Percentiles rank a stretch among this genome's conserved stretches.
These are phyloP conservation scores for Macaranga tanarius DNA, from an alignment of 441 rosid species.

Conservation along the genomic window DNA sequence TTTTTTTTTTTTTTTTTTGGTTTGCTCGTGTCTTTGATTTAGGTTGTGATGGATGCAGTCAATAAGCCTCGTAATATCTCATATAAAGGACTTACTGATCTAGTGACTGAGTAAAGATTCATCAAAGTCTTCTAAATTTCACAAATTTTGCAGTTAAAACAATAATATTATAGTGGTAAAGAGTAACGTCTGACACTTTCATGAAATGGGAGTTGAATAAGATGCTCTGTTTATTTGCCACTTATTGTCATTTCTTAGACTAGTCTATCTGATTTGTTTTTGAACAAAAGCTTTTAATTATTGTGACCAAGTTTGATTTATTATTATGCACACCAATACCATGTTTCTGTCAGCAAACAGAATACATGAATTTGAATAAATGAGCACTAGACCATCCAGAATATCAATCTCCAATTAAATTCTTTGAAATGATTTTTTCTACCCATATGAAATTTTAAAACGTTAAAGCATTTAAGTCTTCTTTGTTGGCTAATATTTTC, in stretches of 20 bases:
- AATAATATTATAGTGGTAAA: background rate
- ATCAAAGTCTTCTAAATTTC: background rate
- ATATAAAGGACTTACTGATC: slow-evolving; percentile 84
- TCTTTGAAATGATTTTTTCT: background rate
- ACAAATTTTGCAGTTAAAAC: background rate
- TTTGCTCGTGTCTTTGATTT: slow-evolving; percentile 10
- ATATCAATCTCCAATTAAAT: background rate
- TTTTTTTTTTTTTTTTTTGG: background rate
- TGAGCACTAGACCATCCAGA: background rate
- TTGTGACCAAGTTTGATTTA: background rate
- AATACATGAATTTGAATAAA: background rate
- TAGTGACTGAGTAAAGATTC: slow-evolving; percentile 82
- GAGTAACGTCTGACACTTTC: background rate
- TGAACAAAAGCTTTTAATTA: background rate
- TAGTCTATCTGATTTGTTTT: background rate
- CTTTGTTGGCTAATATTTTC: background rate
- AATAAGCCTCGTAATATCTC: slow-evolving; percentile 74
- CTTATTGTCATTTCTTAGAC: background rate
- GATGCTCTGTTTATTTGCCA: no score
- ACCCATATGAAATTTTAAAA: background rate
- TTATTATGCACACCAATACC: no score
- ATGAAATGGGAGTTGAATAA: background rate
- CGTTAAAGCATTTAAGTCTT: background rate
- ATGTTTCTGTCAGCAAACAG: no score
- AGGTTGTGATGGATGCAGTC: slow-evolving; percentile 94